phyloP scores from a whole-genome alignment of 108 stramenopile genomes.

The Epithemia pelagica region DNA sequence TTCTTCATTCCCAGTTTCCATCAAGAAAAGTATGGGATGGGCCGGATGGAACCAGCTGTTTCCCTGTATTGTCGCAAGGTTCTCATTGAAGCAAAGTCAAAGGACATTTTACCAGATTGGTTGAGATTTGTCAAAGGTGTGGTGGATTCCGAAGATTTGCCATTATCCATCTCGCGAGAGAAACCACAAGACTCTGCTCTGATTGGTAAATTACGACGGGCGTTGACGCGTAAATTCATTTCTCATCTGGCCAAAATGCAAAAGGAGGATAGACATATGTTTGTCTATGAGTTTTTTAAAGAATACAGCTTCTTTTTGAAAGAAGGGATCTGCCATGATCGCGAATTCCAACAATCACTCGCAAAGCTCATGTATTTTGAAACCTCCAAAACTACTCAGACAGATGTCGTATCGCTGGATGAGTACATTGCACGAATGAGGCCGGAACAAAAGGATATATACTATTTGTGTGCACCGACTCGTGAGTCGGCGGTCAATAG shows the following conservation, averaged over 20 bases:
- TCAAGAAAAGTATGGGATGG: constrained; percentile 98
- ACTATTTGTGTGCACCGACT: constrained; percentile 93
- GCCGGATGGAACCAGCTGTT: constrained; percentile 96
- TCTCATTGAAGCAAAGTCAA: constrained; percentile 89
- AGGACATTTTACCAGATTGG: constrained; percentile 97
- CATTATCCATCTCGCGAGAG: constrained; percentile 92
- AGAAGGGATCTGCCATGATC: constrained; percentile 94
- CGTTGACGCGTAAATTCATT: constrained; percentile 86
- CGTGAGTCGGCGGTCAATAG: constrained; percentile 87
- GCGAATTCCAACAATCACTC: constrained; percentile 74
- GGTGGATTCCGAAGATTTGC: constrained; percentile 98
- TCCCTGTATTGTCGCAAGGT: constrained; percentile 92
- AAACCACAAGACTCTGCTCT: constrained; percentile 95
- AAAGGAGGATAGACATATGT: constrained; percentile 86
- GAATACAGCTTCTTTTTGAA: constrained; percentile 96
- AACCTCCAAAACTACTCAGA: constrained; percentile 63
- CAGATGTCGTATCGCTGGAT: constrained; percentile 84
- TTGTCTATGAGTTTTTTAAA: constrained; percentile 81
- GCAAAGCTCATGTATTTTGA: constrained; percentile 95
- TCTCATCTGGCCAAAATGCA: constrained; percentile 73
- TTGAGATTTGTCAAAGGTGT: constrained; percentile 92
- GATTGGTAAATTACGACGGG: constrained; percentile 80
- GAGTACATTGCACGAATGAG: constrained; percentile 91
- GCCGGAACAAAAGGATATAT: constrained; percentile 95
- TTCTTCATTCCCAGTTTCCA: constrained; percentile 94